Base-by-base conservation (phyloP, 805 yeast species). In the Monosporozyma servazzii region DNA sequence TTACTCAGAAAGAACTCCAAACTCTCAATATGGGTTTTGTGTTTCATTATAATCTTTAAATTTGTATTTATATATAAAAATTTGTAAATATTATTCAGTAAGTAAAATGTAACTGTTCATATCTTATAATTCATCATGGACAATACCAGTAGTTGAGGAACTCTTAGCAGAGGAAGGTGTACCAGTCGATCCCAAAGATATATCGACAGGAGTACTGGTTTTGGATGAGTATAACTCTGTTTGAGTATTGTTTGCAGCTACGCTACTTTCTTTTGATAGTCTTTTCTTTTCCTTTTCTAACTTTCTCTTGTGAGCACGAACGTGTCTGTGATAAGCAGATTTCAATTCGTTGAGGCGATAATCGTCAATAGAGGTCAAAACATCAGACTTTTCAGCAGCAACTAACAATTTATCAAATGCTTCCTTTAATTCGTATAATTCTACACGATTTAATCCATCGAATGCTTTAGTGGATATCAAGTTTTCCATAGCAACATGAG, bases 301-400 rank as follows among this genome's bases (percentile, higher is more conserved):
- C 50, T 58, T 62, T 53, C 66, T 65, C 56, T 56, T 64, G 17
- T 55, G 49, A 2, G 61, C 60, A 39, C 64, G 56, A 18, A 59
- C 53, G 20, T 58, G 52, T 48, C 66, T 59, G 40, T 58, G 60
- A 44, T 57, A 55, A 30, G 53, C 40, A 18, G 66, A 50, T 42
- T 57, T 62, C 29, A 70, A 42, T 21, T 68, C 72, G 31, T 63
- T 67, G 43, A 64, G 49, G 48, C 68, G 65, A 48, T 68, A 66
- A 1, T 61, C 57, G 48, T 66, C 61, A 20, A 59, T 53, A 9
- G 55, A 40, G 15, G 55, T 52, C 13, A 68, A 50, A 1, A 58
- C 45, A 23, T 54, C 44, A 6, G 62, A 52, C 3, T 58, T 50
- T 6, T 55, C 50, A 15, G 50, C 49, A 5, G 63, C 36, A 6